Evolutionary conservation across 805 yeast species (phyloP).

Genomic region (Citeromyces nyonsensis): DNA sequence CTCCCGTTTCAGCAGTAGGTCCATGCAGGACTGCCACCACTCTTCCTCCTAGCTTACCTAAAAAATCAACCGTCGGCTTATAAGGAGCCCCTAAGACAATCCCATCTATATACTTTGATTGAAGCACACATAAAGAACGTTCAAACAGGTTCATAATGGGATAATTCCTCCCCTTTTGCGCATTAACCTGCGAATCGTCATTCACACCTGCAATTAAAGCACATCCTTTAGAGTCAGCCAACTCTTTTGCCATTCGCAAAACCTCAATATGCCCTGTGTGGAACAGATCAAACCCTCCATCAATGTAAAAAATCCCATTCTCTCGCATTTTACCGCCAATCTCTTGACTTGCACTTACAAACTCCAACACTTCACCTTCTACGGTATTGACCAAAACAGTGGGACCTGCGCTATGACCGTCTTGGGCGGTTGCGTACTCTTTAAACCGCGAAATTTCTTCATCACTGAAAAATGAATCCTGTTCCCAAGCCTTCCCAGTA

Average conservation of each 20-base stretch:
- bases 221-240: conserved; percentile 20
- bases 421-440: conserved; percentile 44
- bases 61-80: conserved; percentile 22
- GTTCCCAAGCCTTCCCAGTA: conserved; percentile 10
- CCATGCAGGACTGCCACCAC: conserved; percentile 37
- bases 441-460: conserved; percentile 19
- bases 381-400: conserved; percentile 32
- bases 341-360: conserved; percentile 19
- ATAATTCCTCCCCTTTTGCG: conserved; percentile 42
- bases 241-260: conserved; percentile 28
- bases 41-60: conserved; percentile 20
- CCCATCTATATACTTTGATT: conserved; percentile 75
- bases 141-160: conserved; percentile 86
- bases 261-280: conserved; percentile 87
- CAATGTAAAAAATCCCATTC: conserved; percentile 32
- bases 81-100: conserved; percentile 60
- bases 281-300: conserved; percentile 85
- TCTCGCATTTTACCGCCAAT: conserved; percentile 6
- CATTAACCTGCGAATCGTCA: conserved; percentile 40
- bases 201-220: conserved; percentile 54
- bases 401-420: conserved; percentile 44
- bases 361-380: conserved; percentile 9
- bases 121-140: conserved; percentile 75
- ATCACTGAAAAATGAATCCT: conserved; percentile 12
- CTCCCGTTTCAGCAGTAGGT: conserved; percentile 26